Base-by-base conservation (phyloP, 495 filamentous ascomycete genomes). In the Aspergillus taichungensis region DNA sequence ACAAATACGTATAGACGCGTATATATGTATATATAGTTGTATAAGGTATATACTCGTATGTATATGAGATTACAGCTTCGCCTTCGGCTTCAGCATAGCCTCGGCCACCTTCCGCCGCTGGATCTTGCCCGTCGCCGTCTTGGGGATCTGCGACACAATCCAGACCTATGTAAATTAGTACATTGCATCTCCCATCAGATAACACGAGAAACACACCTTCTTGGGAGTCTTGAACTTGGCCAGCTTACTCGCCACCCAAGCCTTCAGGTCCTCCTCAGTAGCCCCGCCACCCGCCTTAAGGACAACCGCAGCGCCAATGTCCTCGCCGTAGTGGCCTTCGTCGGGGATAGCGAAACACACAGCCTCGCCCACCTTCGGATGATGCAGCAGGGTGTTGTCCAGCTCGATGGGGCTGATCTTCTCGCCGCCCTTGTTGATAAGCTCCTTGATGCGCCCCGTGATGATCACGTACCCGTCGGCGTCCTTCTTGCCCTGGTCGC, bases 101-200 rank as follows among this genome's bases (percentile, higher is more conserved):
- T 90, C 83, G 5, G 87, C 87, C 8, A 91, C 85, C 49, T 86
- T 82, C 30, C 85, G 73, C 43, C 87, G 67, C 64, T 91, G 87
- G 42, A 91, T 80, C 69, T 91, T 94, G 27, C 87, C 87, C 6
- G 87, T 94, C n/a, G 87, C 84, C 14, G 87, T 94, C 69, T 91
- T 91, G 31, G 87, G 87, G 78, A 92, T 90, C 45, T 78, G 64
- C 42, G 85, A 71, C 6, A 83, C 86, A 50, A 88, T 87, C 63
- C 81, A 91, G 24, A 90, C 67, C 82, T 85, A 34, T 6, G 38
- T 12, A 5, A 33, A n/a, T 32, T 27, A 5, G 35, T 8, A 30
- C 12, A 28, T 11, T 24, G 33, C 36, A 31, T 24, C 13, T 29
- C 5, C 52, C 33, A 24, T 24, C 9, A 32, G 24, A 52, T 30